These are phyloP conservation scores for Triangularia setosa DNA, from an alignment of 2,329 filamentous ascomycete genomes.

Conservation along the genomic window DNA sequence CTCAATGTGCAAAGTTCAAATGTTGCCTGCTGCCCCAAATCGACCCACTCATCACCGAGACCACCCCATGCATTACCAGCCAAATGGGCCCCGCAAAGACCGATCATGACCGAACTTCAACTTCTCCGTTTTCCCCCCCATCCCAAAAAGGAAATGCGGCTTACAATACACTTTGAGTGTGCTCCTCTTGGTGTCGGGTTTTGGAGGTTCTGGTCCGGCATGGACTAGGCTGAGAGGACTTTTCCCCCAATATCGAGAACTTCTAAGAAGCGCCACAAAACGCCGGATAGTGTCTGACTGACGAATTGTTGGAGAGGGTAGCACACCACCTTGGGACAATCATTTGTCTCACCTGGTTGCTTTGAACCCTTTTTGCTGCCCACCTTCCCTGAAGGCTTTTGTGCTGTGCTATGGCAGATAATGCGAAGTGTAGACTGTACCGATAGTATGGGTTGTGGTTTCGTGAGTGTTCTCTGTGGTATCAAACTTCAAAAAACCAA, in stretches of 20 bases:
- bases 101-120: neutral
- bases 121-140: neutral
- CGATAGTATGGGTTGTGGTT: neutral
- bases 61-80: neutral
- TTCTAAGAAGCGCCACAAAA: neutral
- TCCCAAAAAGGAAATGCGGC: conserved; percentile 4
- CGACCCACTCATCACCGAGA: neutral
- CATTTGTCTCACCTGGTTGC: neutral
- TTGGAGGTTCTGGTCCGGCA: neutral
- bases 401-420: neutral
- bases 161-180: neutral
- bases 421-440: neutral
- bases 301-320: neutral
- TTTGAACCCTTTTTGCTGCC: neutral
- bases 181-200: neutral
- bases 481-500: neutral
- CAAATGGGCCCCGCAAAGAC: neutral
- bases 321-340: neutral
- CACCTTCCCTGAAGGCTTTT: neutral
- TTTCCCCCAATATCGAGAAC: neutral
- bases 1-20: neutral
- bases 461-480: neutral
- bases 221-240: neutral
- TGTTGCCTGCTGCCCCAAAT: neutral
- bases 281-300: neutral